Conservation (phyloP, 371 early-diverging fungal genomes). For the Mortierella sp. region DNA sequence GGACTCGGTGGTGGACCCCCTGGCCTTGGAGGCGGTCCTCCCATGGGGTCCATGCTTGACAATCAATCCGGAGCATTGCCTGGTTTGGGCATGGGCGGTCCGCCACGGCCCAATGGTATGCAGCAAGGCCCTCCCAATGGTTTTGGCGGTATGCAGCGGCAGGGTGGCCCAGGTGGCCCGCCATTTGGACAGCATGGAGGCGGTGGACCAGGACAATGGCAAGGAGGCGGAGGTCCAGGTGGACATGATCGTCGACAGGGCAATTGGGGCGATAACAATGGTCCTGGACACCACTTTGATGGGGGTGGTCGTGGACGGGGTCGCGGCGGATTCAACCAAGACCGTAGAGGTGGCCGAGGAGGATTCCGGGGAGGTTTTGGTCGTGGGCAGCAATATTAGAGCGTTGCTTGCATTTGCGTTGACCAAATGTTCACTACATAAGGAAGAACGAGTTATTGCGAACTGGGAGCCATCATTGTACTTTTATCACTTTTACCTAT, state of each 20-base stretch:
- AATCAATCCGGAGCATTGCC: slow-evolving; percentile 28
- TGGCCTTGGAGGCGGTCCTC: slow-evolving; percentile 28
- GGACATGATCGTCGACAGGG: slow-evolving; percentile 22
- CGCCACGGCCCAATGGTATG: slow-evolving; percentile 17
- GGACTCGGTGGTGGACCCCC: slow-evolving; percentile 44
- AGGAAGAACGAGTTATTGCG: background rate
- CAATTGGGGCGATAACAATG: slow-evolving; percentile 30
- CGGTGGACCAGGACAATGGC: slow-evolving; percentile 25
- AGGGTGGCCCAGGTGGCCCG: slow-evolving; percentile 28
- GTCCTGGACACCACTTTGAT: slow-evolving; percentile 32
- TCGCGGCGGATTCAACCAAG: slow-evolving; percentile 43
- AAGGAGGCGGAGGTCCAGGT: slow-evolving; percentile 29
- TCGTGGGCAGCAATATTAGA: slow-evolving; percentile 8
- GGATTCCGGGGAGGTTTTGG: slow-evolving; percentile 31
- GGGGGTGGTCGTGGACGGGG: slow-evolving; percentile 40
- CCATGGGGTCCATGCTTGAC: slow-evolving; percentile 38
- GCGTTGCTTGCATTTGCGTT: too few relatives aligned
- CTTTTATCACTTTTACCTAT: background rate
- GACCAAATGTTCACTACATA: too few relatives aligned
- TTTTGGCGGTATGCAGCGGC: slow-evolving; percentile 35
- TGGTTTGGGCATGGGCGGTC: slow-evolving; percentile 35
- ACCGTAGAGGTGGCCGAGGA: slow-evolving; percentile 42
- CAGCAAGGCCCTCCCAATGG: slow-evolving; percentile 2
- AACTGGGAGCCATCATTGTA: background rate
- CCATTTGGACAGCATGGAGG: slow-evolving; percentile 16